A percentile compares a stretch with the other conserved stretches of the same genome.
Conservation (phyloP, 768 basidiomycete species). For the Suillus variegatus region DNA sequence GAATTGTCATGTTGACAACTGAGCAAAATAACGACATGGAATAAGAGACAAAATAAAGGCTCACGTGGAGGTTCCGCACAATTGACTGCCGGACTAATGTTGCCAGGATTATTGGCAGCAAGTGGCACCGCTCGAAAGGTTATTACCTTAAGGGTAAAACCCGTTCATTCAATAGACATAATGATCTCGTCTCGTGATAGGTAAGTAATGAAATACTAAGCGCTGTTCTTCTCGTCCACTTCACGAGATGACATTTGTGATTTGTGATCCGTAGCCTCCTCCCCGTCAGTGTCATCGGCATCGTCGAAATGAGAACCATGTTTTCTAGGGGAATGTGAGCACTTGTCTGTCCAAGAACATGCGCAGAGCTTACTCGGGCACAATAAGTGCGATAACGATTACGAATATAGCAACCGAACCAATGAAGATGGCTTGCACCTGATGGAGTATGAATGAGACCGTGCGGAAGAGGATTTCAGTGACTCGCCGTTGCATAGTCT, state of each 20-base stretch:
- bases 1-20: not conserved
- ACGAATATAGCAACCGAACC: conserved; percentile 64
- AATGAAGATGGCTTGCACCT: conserved; percentile 9
- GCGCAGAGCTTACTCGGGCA: conserved; percentile 61
- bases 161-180: not conserved
- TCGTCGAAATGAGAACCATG: conserved; percentile 85
- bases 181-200: not conserved
- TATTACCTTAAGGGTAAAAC: not conserved
- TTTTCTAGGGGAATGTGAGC: conserved; percentile 41
- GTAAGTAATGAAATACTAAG: not conserved
- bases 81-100: not conserved
- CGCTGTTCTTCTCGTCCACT: not conserved
- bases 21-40: not conserved
- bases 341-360: not conserved
- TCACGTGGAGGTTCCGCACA: not conserved
- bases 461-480: conserved; percentile 25
- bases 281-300: conserved; percentile 72
- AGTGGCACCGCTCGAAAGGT: not conserved
- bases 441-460: conserved; percentile 31
- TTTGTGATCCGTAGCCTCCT: conserved; percentile 40
- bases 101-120: not conserved
- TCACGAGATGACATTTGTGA: conserved; percentile 7
- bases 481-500: conserved; percentile 57
- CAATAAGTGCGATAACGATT: conserved; percentile 73
- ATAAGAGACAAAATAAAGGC: not conserved